Percentiles rank a stretch among this genome's conserved stretches.
Conservation (phyloP, 345 rosid species). For the Ricinus communis region DNA sequence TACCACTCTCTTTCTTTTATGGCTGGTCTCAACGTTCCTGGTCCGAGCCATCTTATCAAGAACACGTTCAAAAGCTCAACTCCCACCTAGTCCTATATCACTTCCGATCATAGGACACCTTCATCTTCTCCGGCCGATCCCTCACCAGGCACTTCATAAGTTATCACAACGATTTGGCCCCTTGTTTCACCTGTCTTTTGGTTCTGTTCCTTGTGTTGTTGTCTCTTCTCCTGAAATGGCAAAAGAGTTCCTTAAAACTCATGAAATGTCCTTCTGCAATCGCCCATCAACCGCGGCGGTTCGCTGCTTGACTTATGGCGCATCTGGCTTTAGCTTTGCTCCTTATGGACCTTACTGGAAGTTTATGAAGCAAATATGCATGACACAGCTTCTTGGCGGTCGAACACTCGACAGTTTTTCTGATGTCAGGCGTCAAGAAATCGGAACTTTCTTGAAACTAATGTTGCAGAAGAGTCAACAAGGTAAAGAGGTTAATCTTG, state of each 20-base stretch:
- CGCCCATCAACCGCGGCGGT: conserved; percentile 6
- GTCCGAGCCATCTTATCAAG: not conserved
- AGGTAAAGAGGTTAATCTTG: conserved; percentile 7
- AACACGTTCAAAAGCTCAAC: not conserved
- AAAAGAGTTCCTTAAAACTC: conserved; percentile 13
- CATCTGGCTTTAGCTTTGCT: not conserved
- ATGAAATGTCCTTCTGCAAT: conserved; percentile 5
- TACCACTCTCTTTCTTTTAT: not conserved
- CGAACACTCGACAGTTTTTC: not conserved
- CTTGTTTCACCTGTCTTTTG: conserved; percentile 3
- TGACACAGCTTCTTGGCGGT: not conserved
- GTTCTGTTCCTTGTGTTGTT: conserved; percentile 1
- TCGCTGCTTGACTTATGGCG: conserved; percentile 12
- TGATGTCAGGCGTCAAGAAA: not conserved
- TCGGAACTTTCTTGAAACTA: not conserved
- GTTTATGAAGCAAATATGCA: conserved; percentile 11
- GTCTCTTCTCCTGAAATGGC: conserved; percentile 12
- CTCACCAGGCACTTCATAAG: conserved; percentile 16
- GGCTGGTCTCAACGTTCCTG: not conserved
- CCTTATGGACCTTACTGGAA: conserved; percentile 16
- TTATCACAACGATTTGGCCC: conserved; percentile 7
- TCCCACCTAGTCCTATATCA: not conserved
- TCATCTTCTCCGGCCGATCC: conserved; percentile 7
- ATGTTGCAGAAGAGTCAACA: not conserved
- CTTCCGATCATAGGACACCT: conserved; percentile 17